Conservation (phyloP, 805 yeast genomes). For the Brettanomyces naardenensis region DNA sequence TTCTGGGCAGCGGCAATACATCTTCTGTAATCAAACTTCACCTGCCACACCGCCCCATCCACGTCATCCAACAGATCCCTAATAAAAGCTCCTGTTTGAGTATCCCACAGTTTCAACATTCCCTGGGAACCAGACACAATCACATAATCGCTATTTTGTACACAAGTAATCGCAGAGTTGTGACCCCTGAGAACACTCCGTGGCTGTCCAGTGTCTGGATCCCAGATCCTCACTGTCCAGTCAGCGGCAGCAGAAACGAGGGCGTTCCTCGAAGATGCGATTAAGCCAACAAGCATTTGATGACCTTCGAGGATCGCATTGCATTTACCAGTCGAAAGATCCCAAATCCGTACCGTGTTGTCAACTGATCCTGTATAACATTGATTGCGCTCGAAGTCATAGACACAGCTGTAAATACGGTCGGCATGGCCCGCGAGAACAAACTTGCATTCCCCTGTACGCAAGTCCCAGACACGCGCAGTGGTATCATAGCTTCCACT, state of each 20-base stretch:
- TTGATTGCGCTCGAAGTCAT: constrained; percentile 66
- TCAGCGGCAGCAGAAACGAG: constrained; percentile 96
- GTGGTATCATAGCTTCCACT: constrained; percentile 89
- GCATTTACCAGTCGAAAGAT: constrained; percentile 65
- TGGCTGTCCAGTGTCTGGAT: constrained; percentile 67
- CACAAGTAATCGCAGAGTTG: constrained; percentile 83
- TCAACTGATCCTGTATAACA: constrained; percentile 93
- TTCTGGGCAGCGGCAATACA: constrained; percentile 87
- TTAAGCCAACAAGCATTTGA: constrained; percentile 79
- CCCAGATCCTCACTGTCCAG: constrained; percentile 86
- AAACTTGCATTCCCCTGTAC: constrained; percentile 63
- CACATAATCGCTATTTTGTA: constrained; percentile 77
- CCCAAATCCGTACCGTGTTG: constrained; percentile 84
- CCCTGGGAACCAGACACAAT: constrained; percentile 86
- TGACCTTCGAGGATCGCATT: constrained; percentile 77
- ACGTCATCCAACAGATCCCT: constrained; percentile 67
- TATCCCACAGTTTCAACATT: constrained; percentile 83
- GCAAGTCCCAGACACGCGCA: constrained; percentile 87
- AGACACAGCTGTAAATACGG: constrained; percentile 80
- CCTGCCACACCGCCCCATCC: constrained; percentile 91
- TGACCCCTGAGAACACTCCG: constrained; percentile 71
- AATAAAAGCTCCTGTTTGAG: constrained; percentile 66
- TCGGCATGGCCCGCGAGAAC: constrained; percentile 79
- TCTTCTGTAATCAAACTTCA: constrained; percentile 71
- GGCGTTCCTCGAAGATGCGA: constrained; percentile 66